phyloP scores from a whole-genome alignment of 257 asterid genomes.

The Capsicum chinense region DNA sequence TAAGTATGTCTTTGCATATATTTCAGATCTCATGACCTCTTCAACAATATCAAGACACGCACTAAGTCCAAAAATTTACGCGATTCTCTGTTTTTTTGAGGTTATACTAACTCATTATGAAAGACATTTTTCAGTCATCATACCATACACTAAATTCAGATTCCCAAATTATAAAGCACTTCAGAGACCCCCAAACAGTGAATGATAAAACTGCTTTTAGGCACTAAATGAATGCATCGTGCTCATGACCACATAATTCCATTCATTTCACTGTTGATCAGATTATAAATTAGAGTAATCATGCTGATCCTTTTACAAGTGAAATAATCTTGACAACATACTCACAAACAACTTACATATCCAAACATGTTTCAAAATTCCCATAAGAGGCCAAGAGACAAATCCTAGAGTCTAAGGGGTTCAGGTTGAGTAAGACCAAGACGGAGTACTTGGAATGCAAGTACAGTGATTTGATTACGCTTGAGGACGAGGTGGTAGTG shows the following conservation, averaged over 20 bases:
- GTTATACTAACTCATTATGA: conserved; percentile 5
- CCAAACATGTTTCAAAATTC: not conserved
- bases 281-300: conserved; percentile 1
- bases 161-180: not conserved
- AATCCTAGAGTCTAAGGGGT: too few relatives aligned
- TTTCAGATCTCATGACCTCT: not conserved
- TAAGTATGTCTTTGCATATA: not conserved
- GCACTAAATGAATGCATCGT: not conserved
- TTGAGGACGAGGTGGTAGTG: too few relatives aligned
- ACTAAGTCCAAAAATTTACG: not conserved
- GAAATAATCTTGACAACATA: not conserved
- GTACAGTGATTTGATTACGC: too few relatives aligned
- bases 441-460: too few relatives aligned
- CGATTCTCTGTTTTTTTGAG: not conserved
- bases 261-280: not conserved
- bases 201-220: conserved; percentile 11
- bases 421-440: too few relatives aligned
- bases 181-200: not conserved
- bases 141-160: not conserved
- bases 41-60: not conserved
- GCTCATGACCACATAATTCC: not conserved
- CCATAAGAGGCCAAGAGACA: not conserved
- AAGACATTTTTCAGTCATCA: not conserved
- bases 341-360: not conserved
- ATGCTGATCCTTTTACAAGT: not conserved